Evolutionary conservation across 306 rosid genomes (phyloP), one percentile per base, ranked within the genome.

Genomic region (Prunus salicina): DNA sequence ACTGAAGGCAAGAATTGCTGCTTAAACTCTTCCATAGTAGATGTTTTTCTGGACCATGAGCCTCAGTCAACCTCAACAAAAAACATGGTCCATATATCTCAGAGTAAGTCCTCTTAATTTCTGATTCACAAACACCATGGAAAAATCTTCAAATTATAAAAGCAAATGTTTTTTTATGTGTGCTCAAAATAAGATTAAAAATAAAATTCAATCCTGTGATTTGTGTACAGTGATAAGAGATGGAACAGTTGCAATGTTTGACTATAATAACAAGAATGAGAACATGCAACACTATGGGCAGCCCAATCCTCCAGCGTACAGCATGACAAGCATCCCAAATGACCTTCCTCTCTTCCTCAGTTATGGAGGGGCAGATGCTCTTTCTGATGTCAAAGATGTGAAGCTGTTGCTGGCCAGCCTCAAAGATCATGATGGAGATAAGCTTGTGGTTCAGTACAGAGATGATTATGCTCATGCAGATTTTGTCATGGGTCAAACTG

Each of bases 11-110:
- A 84, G 50, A 95, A 86, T 60, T 86, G 89, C 83, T 86, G 89
- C 73, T 69, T 86, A 55, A 86, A 71, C 61, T 87, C 96, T 67
- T 87, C 99, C 15, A 82, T 89, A 46, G 82, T 91, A 12, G 88
- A 82, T 45, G 74, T 79, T 3, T 89, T 92, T 79, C 84, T 95
- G 74, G 91, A 83, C 20, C 93, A 92, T 16, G 99, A 95, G 78
- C 97, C 97, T 77, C 99, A 92, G 78, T 80, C 99, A 73, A 78
- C 97, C 6, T 88, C 99, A 51, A 95, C 97, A 19, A 92, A 90
- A 87, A 90, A 90, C 89, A 79, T 92, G 96, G 79, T 95, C 67
- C 97, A 95, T 84, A 73, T 92, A 25, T 82, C 97, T 83, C 97
- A 94, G 77, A 94, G 98, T 92, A 84, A 76, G 96, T 74, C 6